These are phyloP conservation scores for Theobroma cacao DNA, from an alignment of 345 rosid species.

Conservation along the genomic window DNA sequence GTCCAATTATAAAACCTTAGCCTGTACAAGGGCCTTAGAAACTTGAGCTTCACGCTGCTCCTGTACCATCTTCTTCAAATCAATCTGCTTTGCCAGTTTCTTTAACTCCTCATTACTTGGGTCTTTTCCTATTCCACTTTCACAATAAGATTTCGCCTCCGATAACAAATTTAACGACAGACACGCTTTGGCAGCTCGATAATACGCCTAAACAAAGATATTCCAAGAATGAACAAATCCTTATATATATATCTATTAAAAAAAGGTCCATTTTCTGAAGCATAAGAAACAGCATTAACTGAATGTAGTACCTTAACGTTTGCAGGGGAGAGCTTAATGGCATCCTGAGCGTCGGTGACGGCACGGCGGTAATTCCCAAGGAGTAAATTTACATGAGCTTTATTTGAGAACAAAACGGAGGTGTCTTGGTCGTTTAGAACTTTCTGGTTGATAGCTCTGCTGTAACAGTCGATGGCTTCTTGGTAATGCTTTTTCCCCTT, in stretches of 20 bases:
- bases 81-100: slow-evolving; percentile 56
- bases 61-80: slow-evolving; percentile 51
- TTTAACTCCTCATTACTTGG: slow-evolving; percentile 65
- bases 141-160: slow-evolving; percentile 58
- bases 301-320: slow-evolving; percentile 60
- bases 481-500: slow-evolving; percentile 83
- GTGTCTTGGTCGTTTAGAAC: slow-evolving; percentile 54
- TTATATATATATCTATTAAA: background rate
- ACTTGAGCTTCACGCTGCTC: slow-evolving; percentile 56
- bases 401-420: slow-evolving; percentile 71
- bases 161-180: slow-evolving; percentile 51
- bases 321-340: slow-evolving; percentile 50
- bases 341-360: slow-evolving; percentile 70
- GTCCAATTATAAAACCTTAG: slow-evolving; percentile 57
- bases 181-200: slow-evolving; percentile 91
- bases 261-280: background rate
- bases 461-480: slow-evolving; percentile 79
- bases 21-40: slow-evolving; percentile 53
- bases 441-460: slow-evolving; percentile 71
- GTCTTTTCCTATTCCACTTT: slow-evolving; percentile 57
- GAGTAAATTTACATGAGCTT: slow-evolving; percentile 82
- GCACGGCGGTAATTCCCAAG: slow-evolving; percentile 81
- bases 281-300: background rate
- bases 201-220: slow-evolving; percentile 47
- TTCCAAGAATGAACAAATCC: background rate